phyloP scores from a whole-genome alignment of 2,329 filamentous ascomycete species.

The Trichocomaceae sp. region DNA sequence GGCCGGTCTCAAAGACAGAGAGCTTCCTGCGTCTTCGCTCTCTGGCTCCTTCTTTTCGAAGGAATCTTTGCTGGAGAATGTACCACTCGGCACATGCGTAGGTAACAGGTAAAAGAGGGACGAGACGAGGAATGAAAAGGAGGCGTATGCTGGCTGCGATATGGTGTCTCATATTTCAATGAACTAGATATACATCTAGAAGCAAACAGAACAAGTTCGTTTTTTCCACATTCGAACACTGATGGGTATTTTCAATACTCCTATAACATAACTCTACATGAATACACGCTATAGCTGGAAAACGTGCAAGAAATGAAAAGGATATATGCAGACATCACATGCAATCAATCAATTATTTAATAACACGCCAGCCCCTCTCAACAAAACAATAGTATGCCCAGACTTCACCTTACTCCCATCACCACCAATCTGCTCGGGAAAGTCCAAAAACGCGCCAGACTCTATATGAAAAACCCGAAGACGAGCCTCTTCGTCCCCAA shows the following conservation, averaged over 20 bases:
- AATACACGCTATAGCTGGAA: neutral
- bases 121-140: too few species aligned
- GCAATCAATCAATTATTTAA: constrained; percentile 8
- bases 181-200: neutral
- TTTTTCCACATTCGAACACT: neutral
- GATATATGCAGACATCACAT: neutral
- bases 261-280: neutral
- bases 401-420: constrained; percentile 52
- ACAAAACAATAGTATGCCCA: constrained; percentile 82
- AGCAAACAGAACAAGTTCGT: neutral
- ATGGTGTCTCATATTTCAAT: too few species aligned
- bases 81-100: too few species aligned
- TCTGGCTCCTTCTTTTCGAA: neutral
- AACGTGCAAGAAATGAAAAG: neutral
- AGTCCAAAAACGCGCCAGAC: constrained; percentile 77
- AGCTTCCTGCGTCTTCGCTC: neutral
- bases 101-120: too few species aligned
- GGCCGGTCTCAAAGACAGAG: constrained; percentile 35
- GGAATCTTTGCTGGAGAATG: too few species aligned
- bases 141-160: too few species aligned
- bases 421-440: constrained; percentile 74
- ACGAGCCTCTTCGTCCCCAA: constrained; percentile 55
- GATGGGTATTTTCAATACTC: neutral
- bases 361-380: constrained; percentile 77
- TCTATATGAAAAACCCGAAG: constrained; percentile 90